phyloP scores from a whole-genome alignment of 23 red algal species.

The Gracilaria caudata region DNA sequence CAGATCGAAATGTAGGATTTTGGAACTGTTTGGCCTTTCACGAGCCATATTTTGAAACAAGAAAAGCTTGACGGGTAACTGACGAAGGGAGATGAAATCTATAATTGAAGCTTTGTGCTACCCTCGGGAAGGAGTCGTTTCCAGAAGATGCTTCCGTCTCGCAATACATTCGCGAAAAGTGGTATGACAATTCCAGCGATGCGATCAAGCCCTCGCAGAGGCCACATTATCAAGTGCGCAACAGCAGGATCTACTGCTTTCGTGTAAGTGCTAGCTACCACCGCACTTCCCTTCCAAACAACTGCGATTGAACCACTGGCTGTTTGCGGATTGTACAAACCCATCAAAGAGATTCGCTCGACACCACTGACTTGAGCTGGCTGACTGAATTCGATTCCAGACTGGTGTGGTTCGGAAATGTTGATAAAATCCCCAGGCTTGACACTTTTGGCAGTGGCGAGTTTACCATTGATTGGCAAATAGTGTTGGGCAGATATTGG shows the following conservation, averaged over 20 bases:
- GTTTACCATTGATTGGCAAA: constrained; percentile 3
- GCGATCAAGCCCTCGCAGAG: constrained; percentile 21
- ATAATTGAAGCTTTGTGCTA: not conserved
- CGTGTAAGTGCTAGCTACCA: constrained; percentile 48
- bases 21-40: too few species aligned
- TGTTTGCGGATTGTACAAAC: constrained; percentile 71
- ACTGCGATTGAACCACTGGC: constrained; percentile 46
- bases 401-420: not conserved
- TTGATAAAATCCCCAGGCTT: constrained; percentile 1
- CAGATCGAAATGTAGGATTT: too few species aligned
- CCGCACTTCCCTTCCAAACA: constrained; percentile 19
- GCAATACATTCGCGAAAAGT: not conserved
- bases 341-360: constrained; percentile 6
- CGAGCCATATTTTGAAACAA: too few species aligned
- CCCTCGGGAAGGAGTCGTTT: constrained; percentile 8
- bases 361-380: constrained; percentile 11
- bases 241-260: constrained; percentile 4
- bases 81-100: not conserved
- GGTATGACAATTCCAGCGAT: constrained; percentile 13
- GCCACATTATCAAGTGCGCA: constrained; percentile 24
- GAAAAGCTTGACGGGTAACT: too few species aligned
- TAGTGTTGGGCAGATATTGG: constrained; percentile 30
- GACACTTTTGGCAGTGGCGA: constrained; percentile 15
- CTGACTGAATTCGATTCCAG: not conserved
- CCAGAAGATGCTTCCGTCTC: constrained; percentile 31